A percentile compares a stretch with the other conserved stretches of the same genome.
Conservation (phyloP, 805 yeast genomes). For the Naumovozyma dairenensis region DNA sequence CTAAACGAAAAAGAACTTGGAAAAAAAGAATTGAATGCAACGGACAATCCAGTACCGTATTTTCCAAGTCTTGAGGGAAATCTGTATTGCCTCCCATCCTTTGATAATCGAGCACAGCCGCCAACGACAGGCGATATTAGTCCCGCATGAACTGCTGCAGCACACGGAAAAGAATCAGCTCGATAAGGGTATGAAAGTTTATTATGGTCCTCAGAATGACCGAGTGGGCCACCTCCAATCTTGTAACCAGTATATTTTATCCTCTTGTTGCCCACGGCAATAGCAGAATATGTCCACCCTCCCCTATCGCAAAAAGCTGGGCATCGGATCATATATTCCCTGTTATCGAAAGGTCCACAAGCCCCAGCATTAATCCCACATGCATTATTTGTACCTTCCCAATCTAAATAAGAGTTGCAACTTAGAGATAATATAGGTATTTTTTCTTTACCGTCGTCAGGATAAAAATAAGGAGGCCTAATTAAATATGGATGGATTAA, state of each 20-base stretch:
- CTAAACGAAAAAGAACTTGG: constrained; percentile 64
- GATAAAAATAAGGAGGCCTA: constrained; percentile 30
- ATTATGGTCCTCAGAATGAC: constrained; percentile 8
- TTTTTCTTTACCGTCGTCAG: constrained; percentile 14
- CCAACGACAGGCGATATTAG: constrained; percentile 62
- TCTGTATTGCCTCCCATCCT: constrained; percentile 39
- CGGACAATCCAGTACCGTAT: constrained; percentile 39
- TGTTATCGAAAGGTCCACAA: constrained; percentile 41
- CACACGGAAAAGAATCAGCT: constrained; percentile 84
- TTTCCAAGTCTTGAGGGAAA: constrained; percentile 44
- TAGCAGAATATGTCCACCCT: constrained; percentile 63
- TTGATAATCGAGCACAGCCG: constrained; percentile 62
- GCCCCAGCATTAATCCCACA: constrained; percentile 67
- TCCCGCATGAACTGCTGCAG: constrained; percentile 84
- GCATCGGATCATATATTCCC: constrained; percentile 55
- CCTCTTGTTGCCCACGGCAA: constrained; percentile 61
- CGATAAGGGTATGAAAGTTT: constrained; percentile 57
- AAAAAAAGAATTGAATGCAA: constrained; percentile 60
- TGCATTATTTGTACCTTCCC: constrained; percentile 66
- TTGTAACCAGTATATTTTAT: constrained; percentile 63
- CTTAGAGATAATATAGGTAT: constrained; percentile 32
- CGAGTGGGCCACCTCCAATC: constrained; percentile 61
- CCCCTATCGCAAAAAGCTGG: constrained; percentile 81
- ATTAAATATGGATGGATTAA: constrained; percentile 40
- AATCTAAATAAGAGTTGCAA: constrained; percentile 34